Conservation (phyloP, 345 rosid species). For the Ailanthus altissimus region DNA sequence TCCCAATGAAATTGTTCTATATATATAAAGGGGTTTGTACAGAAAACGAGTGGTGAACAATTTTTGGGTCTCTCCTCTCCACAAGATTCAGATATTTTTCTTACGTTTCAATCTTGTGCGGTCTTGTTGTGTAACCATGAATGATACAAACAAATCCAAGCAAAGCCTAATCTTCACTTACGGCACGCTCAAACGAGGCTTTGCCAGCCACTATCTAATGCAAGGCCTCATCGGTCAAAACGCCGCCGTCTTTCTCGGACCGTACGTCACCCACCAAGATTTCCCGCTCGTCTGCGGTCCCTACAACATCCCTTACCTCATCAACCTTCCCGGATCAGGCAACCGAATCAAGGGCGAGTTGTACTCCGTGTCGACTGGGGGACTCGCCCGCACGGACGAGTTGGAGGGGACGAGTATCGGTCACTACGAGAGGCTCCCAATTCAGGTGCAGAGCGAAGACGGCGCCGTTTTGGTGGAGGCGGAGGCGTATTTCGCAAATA, state of each 20-base stretch:
- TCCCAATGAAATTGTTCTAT: no score
- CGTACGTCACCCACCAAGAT: slow-evolving; percentile 37
- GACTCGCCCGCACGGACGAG: slow-evolving; percentile 55
- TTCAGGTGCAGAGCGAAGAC: slow-evolving; percentile 33
- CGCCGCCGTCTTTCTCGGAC: slow-evolving; percentile 53
- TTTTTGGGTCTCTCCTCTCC: no score
- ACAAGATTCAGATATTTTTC: no score
- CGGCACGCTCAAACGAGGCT: slow-evolving; percentile 67
- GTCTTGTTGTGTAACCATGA: no score
- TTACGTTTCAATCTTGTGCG: no score
- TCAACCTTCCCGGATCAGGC: slow-evolving; percentile 57
- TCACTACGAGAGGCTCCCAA: slow-evolving; percentile 70
- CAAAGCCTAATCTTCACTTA: slow-evolving; percentile 51
- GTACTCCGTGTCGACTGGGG: slow-evolving; percentile 55
- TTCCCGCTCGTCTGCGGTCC: slow-evolving; percentile 78
- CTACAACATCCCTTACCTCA: slow-evolving; percentile 66
- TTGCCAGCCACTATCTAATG: slow-evolving; percentile 48
- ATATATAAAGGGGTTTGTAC: no score
- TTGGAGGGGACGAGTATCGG: slow-evolving; percentile 56
- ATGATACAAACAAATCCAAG: no score
- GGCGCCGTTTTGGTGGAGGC: slow-evolving; percentile 39
- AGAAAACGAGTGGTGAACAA: no score
- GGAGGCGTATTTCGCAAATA: slow-evolving; percentile 65
- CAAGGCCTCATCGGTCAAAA: slow-evolving; percentile 39
- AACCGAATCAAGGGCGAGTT: slow-evolving; percentile 63